Evolutionary conservation across 768 basidiomycete genomes (phyloP).

Genomic region (Termitomyces titanicus): DNA sequence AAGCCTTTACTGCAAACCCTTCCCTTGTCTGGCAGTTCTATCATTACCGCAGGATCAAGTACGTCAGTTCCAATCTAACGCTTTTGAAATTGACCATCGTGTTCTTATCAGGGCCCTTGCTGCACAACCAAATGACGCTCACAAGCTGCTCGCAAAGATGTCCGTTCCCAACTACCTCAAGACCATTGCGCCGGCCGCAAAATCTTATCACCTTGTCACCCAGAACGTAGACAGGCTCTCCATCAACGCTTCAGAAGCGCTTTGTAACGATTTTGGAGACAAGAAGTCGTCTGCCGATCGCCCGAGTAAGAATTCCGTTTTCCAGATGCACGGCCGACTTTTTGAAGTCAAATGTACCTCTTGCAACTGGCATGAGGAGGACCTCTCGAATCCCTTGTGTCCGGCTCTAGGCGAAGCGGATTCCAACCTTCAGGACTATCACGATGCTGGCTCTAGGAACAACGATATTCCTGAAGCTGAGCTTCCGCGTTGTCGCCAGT

Average conservation of each 20-base stretch:
- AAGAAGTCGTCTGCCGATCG: background rate
- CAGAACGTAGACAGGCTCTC: slow-evolving; percentile 56
- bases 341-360: slow-evolving; percentile 52
- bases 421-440: slow-evolving; percentile 11
- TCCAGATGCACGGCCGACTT: slow-evolving; percentile 64
- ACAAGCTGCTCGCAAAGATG: slow-evolving; percentile 44
- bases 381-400: slow-evolving; percentile 27
- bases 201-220: slow-evolving; percentile 47
- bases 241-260: background rate
- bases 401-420: slow-evolving; percentile 31
- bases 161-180: slow-evolving; percentile 35
- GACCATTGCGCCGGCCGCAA: slow-evolving; percentile 36
- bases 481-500: slow-evolving; percentile 43
- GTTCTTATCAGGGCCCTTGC: slow-evolving; percentile 36
- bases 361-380: slow-evolving; percentile 25
- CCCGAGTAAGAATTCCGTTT: background rate
- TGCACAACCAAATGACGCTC: slow-evolving; percentile 54
- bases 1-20: slow-evolving; percentile 46
- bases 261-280: background rate
- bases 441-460: background rate
- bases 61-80: slow-evolving; percentile 8
- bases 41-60: slow-evolving; percentile 56
- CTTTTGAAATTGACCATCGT: background rate
- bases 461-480: slow-evolving; percentile 30
- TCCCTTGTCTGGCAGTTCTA: slow-evolving; percentile 63